Evolutionary conservation across 2,329 filamentous ascomycete genomes (phyloP).

Genomic region (Hymenotorrendiella dingleyae): DNA sequence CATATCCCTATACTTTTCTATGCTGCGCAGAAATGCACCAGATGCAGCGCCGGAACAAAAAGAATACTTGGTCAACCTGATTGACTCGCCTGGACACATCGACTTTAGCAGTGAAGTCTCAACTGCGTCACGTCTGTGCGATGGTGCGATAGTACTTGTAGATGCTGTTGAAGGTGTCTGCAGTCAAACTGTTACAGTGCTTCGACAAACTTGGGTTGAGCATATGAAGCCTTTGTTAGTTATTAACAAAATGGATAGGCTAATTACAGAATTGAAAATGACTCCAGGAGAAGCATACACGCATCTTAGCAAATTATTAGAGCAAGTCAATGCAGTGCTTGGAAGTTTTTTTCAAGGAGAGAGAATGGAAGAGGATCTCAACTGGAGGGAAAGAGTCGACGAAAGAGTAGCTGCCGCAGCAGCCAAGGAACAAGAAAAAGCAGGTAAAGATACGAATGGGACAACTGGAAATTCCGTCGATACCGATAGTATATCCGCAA

Average conservation of each 20-base stretch:
- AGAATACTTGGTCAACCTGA: slow-evolving; percentile 94
- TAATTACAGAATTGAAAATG: slow-evolving; percentile 93
- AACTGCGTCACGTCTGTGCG: slow-evolving; percentile 87
- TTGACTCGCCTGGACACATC: slow-evolving; percentile 96
- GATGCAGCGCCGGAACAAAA: slow-evolving; percentile 66
- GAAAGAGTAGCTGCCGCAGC: slow-evolving; percentile 70
- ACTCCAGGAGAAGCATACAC: slow-evolving; percentile 82
- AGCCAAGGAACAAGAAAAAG: slow-evolving; percentile 49
- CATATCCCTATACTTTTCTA: slow-evolving; percentile 92
- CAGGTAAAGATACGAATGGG: slow-evolving; percentile 30
- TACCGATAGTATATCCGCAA: slow-evolving; percentile 48
- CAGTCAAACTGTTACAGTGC: slow-evolving; percentile 94
- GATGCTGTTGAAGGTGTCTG: slow-evolving; percentile 98
- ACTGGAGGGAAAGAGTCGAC: slow-evolving; percentile 92
- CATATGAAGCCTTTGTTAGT: slow-evolving; percentile 91
- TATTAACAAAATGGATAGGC: slow-evolving; percentile 96
- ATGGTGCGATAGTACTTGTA: slow-evolving; percentile 89
- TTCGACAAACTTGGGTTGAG: slow-evolving; percentile 92
- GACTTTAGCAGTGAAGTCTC: slow-evolving; percentile 99
- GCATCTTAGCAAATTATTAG: slow-evolving; percentile 81
- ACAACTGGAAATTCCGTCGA: slow-evolving; percentile 31
- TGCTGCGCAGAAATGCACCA: slow-evolving; percentile 67
- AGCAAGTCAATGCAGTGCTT: slow-evolving; percentile 95
- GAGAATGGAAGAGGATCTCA: slow-evolving; percentile 95
- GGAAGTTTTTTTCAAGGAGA: slow-evolving; percentile 98